Base-by-base conservation (phyloP, 2,329 filamentous ascomycete species). In the Rosellinia necatrix region DNA sequence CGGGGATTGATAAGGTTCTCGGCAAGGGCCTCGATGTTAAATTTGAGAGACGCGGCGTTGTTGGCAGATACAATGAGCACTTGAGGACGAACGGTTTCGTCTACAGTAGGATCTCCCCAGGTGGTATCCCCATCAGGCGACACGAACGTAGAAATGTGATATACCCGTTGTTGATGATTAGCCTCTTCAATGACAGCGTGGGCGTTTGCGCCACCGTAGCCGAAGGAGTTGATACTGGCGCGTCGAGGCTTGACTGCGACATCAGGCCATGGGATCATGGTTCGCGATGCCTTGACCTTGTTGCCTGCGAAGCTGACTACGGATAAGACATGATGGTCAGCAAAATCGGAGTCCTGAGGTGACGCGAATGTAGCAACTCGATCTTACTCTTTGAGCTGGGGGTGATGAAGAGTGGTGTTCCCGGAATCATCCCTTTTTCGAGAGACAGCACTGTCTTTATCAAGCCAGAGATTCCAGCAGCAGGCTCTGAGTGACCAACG, bases 401-500 rank as follows among this genome's bases (percentile, higher is more conserved):
- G 10, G 19, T 29, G 12, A 40, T 27, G 34, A 56, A 56, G 5
- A 24, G 12, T 2, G 53, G 47, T 1, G 8, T 56, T 17, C 53
- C 53, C 6, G 53, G 53, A 7, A 56, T 56, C 3, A 44, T 29
- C 2, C 44, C 40, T 4, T 30, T 29, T 19, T 58, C 49, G 1
- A 53, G 10, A 4, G 35, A 5, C 10, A 53, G 8, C 12, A 44
- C 21, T 6, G 49, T 17, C 15, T 58, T 58, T 1, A 58, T 34
- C 15, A 58, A 8, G 2, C 54, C 49, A 12, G 54, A 49, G 1
- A 69, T 29, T 2, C 66, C 65, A n/a, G 65, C 56, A 1, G 65
- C 63, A 1, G 66, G 66, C 51, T 72, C 72, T 0, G 65, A 49
- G 30, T 74, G 72, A 1, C 71, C 71, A 5, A 73, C 30, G 32